Evolutionary conservation across 805 yeast species (phyloP), one percentile per base, ranked within the genome.

Genomic region (Nadsonia fulvescens): DNA sequence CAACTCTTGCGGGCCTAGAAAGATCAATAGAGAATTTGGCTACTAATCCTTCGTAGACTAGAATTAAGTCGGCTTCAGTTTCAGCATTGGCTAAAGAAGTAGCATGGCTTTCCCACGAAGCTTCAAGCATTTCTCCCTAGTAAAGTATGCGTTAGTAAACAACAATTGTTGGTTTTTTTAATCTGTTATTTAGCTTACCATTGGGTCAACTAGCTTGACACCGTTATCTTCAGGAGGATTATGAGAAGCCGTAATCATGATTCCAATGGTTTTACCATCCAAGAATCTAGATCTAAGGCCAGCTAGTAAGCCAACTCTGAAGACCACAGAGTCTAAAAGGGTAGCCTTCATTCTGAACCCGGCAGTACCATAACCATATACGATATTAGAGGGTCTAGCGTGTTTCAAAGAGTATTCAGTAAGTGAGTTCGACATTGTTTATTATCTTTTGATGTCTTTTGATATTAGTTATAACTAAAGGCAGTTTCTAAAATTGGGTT

Each of bases 241-340:
- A 32, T 51, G 55, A 1, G 94, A 94, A 42, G 94, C 95, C 1
- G 95, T 89, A 42, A 89, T 72, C 95, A 89, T 86, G 8, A 83
- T 73, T n/a, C 98, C 98, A 15, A 83, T 64, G 6, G 75, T 65
- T 39, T 73, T 57, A 2, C 86, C 78, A 1, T 54, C 53, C 16
- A 76, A 53, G 33, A 56, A 61, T 32, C 72, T 63, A n/a, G 95
- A 82, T 42, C 98, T 61, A 35, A 89, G 54, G 2, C 71, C 56
- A 1, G 98, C 95, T 14, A 83, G 46, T 11, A 82, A 56, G 2
- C 94, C 93, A 10, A 76, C 81, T 5, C 86, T 62, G 47, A 68
- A 78, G 49, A 79, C 75, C 16, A 83, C 86, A 10, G 81, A 71
- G 44, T 79, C 92, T 36, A 86, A 54, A 10, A 60, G 49, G 12